Base-by-base conservation (phyloP, 2,329 filamentous ascomycete species). In the Zalaria obscura region DNA sequence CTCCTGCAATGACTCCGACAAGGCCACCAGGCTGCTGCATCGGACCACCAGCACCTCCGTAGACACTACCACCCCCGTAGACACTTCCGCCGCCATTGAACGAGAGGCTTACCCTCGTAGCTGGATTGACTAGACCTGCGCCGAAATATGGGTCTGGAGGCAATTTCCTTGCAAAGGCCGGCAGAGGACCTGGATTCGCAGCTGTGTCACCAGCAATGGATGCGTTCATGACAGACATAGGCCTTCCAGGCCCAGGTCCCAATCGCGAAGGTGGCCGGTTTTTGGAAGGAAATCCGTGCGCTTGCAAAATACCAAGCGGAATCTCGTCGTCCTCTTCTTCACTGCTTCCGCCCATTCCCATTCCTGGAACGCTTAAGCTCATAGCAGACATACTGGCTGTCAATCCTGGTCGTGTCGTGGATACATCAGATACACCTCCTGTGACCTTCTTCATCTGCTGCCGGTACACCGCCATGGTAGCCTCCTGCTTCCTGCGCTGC, bases 401-500 rank as follows among this genome's bases (percentile, higher is more conserved):
- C 4, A 45, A 39, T 18, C 40, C 41, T n/a, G 46, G 42, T 26
- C 38, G 38, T 27, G 38, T 44, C 6, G 37, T 57, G 45, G 40
- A 59, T 50, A 42, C 60, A 35, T 65, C 62, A 7, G 69, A 60
- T n/a, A 45, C 37, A n/a, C 43, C 44, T 25, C 76, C 87, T 1
- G 86, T 93, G 27, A 91, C 82, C 63, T 93, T 93, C 83, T 89
- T 93, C 87, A 93, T 94, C 61, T 91, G 83, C 59, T 94, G 87
- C 44, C 87, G 76, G 59, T 93, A 93, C 2, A 93, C 80, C 1
- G 85, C 74, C 68, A 94, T 80, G 57, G 91, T 85, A 8, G 87
- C 87, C 60, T 93, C 85, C 57, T 94, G 87, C 67, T 88, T 91
- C 53, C 78, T 76, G 48, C 87, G 72, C 57, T 91, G 84, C 57